Conservation (phyloP, 352 stramenopile species). For the Pythium guiyangense region DNA sequence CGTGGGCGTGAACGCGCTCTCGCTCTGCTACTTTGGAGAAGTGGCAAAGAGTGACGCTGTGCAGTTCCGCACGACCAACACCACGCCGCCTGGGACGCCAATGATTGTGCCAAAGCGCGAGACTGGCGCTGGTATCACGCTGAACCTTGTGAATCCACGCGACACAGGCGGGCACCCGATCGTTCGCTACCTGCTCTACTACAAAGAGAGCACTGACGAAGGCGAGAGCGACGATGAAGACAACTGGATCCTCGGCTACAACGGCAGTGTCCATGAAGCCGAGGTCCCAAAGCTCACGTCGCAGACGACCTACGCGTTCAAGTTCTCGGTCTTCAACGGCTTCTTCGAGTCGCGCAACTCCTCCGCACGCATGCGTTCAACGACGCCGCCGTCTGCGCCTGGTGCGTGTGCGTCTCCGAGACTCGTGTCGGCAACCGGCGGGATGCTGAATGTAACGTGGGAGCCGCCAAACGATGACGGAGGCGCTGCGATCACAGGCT, state of each 20-base stretch:
- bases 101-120: constrained; percentile 15
- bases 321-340: constrained; percentile 38
- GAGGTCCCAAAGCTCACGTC: constrained; percentile 28
- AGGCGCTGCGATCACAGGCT: constrained; percentile 23
- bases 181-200: constrained; percentile 35
- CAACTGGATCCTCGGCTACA: constrained; percentile 36
- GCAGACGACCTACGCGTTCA: constrained; percentile 31
- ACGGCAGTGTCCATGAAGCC: constrained; percentile 15
- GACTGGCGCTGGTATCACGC: constrained; percentile 46
- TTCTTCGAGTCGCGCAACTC: constrained; percentile 43
- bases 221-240: constrained; percentile 6
- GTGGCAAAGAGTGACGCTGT: constrained; percentile 15
- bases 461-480: constrained; percentile 34
- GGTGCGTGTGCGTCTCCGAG: constrained; percentile 26
- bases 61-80: constrained; percentile 19
- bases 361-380: constrained; percentile 22
- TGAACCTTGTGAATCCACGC: constrained; percentile 36
- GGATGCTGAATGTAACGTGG: constrained; percentile 46
- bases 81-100: constrained; percentile 27
- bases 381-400: constrained; percentile 38
- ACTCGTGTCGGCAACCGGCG: constrained; percentile 24
- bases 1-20: constrained; percentile 36
- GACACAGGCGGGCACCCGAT: constrained; percentile 47
- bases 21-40: constrained; percentile 36
- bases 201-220: constrained; percentile 12